These are phyloP conservation scores for Botrytis porri DNA, from an alignment of 2,329 filamentous ascomycete species.

Conservation along the genomic window DNA sequence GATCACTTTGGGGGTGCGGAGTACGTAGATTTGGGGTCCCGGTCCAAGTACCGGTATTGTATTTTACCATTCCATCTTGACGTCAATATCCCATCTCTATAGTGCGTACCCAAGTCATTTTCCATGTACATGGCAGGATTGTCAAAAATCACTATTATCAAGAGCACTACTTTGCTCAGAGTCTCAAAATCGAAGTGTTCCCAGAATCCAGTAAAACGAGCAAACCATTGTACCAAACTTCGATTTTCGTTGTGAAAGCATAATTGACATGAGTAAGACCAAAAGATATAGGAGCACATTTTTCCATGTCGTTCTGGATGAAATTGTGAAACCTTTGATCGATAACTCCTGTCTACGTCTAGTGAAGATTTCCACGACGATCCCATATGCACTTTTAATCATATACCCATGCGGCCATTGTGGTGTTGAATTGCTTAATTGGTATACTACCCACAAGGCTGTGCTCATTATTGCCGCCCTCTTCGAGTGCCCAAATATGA, in stretches of 20 bases:
- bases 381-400: slow-evolving; percentile 20
- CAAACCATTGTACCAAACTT: slow-evolving; percentile 1
- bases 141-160: slow-evolving; percentile 7
- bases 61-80: background rate
- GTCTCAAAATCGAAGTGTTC: background rate
- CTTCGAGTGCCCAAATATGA: slow-evolving; percentile 50
- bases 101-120: background rate
- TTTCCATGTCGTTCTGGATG: slow-evolving; percentile 4
- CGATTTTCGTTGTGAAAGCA: slow-evolving; percentile 14
- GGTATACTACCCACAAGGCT: slow-evolving; percentile 54
- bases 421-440: slow-evolving; percentile 46
- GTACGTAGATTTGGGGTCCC: background rate
- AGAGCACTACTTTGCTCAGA: background rate
- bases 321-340: slow-evolving; percentile 18
- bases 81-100: background rate
- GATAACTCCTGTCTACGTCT: slow-evolving; percentile 15
- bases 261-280: slow-evolving; percentile 1
- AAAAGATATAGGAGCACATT: background rate
- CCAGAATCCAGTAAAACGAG: background rate
- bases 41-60: background rate
- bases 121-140: background rate
- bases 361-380: slow-evolving; percentile 23
- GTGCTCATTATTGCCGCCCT: slow-evolving; percentile 51
- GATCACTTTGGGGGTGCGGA: background rate
- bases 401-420: slow-evolving; percentile 18